These are phyloP conservation scores for Fragaria vesca DNA, from an alignment of 306 rosid genomes.

Conservation along the genomic window DNA sequence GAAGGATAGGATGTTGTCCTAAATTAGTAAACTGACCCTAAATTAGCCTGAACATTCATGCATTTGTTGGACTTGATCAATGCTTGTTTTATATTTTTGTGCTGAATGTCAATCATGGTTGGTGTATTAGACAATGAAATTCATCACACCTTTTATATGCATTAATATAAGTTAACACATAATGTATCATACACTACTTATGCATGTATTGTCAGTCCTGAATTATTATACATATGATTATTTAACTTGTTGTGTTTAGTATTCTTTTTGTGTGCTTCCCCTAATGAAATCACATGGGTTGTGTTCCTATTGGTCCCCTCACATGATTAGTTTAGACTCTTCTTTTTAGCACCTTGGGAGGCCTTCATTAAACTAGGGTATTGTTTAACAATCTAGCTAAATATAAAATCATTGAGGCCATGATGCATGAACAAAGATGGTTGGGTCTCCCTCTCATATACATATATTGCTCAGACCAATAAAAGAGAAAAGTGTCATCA, in stretches of 20 bases:
- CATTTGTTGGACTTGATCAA: conserved; percentile 25
- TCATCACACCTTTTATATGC: conserved; percentile 9
- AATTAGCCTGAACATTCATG: conserved; percentile 34
- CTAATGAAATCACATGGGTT: conserved; percentile 75
- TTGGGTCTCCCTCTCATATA: neutral
- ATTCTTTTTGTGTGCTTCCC: conserved; percentile 27
- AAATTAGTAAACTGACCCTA: conserved; percentile 18
- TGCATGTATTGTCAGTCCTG: conserved; percentile 45
- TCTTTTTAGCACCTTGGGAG: conserved; percentile 43
- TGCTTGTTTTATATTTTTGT: conserved; percentile 16
- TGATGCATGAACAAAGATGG: conserved; percentile 38
- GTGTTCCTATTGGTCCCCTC: conserved; percentile 42
- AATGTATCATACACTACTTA: conserved; percentile 31
- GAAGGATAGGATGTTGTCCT: conserved; percentile 31
- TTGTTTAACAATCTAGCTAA: conserved; percentile 28
- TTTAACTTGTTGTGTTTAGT: conserved; percentile 30
- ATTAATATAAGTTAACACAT: conserved; percentile 20
- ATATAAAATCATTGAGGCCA: conserved; percentile 56
- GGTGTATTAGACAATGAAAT: conserved; percentile 36
- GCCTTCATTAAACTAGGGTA: conserved; percentile 49
- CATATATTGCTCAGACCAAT: neutral
- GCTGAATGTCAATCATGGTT: conserved; percentile 40
- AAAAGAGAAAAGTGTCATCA: conserved; percentile 19
- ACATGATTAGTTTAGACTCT: conserved; percentile 41
- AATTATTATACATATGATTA: conserved; percentile 40